These are phyloP conservation scores for Akanthomyces lecanii DNA, from an alignment of 2,329 filamentous ascomycete genomes.

Conservation along the genomic window DNA sequence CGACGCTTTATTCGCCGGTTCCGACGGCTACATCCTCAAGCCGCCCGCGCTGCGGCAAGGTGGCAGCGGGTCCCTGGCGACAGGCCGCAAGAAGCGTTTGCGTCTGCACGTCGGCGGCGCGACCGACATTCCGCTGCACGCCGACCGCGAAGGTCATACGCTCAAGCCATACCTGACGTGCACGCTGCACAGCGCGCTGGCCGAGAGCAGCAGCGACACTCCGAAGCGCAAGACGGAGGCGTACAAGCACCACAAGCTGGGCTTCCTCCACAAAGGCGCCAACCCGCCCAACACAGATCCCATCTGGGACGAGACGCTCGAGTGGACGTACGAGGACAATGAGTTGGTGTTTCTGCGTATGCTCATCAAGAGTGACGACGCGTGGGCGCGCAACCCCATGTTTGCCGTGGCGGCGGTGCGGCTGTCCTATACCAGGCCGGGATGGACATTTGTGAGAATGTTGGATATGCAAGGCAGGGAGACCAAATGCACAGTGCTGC, in stretches of 20 bases:
- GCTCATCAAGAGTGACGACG: slow-evolving; percentile 63
- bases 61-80: slow-evolving; percentile 47
- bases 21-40: slow-evolving; percentile 63
- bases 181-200: slow-evolving; percentile 55
- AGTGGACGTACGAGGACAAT: slow-evolving; percentile 66
- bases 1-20: slow-evolving; percentile 62
- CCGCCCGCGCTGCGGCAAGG: slow-evolving; percentile 54
- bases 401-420: slow-evolving; percentile 59
- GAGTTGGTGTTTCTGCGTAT: slow-evolving; percentile 62
- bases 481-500: slow-evolving; percentile 57
- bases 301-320: slow-evolving; percentile 60
- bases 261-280: slow-evolving; percentile 53
- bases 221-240: slow-evolving; percentile 58
- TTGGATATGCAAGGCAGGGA: slow-evolving; percentile 61
- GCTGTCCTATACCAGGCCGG: slow-evolving; percentile 50
- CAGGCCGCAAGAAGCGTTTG: slow-evolving; percentile 45
- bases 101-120: slow-evolving; percentile 59
- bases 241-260: slow-evolving; percentile 56
- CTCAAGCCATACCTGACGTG: slow-evolving; percentile 64
- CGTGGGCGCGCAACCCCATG: slow-evolving; percentile 58
- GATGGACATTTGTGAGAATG: slow-evolving; percentile 63
- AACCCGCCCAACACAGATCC: slow-evolving; percentile 58
- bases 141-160: slow-evolving; percentile 45
- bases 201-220: slow-evolving; percentile 37
- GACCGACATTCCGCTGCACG: slow-evolving; percentile 54